These are phyloP conservation scores for Codiaeum variegatum DNA, from an alignment of 441 rosid genomes.

Conservation along the genomic window DNA sequence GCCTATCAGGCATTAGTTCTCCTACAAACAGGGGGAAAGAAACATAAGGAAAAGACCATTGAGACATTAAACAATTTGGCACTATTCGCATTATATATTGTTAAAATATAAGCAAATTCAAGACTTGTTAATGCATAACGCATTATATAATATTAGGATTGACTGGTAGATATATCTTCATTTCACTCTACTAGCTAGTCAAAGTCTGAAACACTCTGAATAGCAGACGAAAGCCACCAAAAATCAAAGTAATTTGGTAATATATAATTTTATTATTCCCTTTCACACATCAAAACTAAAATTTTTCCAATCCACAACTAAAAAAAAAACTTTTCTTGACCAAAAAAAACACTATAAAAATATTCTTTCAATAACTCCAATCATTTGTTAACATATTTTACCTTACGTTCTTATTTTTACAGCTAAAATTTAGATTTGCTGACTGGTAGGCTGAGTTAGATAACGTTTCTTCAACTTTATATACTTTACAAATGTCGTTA, in stretches of 20 bases:
- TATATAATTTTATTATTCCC: neutral
- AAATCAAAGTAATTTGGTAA: constrained; percentile 20
- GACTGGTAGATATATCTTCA: constrained; percentile 35
- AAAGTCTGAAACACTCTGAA: constrained; percentile 19
- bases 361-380: neutral
- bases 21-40: too few relatives aligned
- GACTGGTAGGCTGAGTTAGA: constrained; percentile 43
- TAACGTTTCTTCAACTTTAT: constrained; percentile 4
- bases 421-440: constrained; percentile 17
- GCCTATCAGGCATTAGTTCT: too few relatives aligned
- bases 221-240: constrained; percentile 18
- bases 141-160: too few relatives aligned
- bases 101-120: too few relatives aligned
- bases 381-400: neutral
- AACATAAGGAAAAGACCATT: too few relatives aligned
- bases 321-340: too few relatives aligned
- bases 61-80: too few relatives aligned
- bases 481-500: constrained; percentile 5
- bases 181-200: constrained; percentile 18
- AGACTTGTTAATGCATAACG: too few relatives aligned
- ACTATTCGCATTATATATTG: too few relatives aligned
- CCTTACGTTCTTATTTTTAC: neutral
- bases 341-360: too few relatives aligned
- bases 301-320: neutral
- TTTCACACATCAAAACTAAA: neutral